phyloP scores from a whole-genome alignment of 129 eudicot species.

The Centrapalus pauciflorus region DNA sequence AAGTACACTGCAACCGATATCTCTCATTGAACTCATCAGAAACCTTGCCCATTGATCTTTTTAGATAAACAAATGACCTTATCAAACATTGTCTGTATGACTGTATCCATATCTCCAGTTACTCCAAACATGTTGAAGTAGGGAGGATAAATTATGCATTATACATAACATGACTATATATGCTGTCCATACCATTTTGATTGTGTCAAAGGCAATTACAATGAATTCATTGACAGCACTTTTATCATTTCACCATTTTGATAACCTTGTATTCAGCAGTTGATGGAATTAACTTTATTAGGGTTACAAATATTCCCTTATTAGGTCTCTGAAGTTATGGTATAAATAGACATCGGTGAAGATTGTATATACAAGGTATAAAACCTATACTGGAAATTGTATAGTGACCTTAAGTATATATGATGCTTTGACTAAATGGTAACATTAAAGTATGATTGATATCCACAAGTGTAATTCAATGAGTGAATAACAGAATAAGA shows the following conservation, averaged over 20 bases:
- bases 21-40: background rate
- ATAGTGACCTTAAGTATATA: background rate
- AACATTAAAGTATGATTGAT: background rate
- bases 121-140: conserved; percentile 12
- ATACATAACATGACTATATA: background rate
- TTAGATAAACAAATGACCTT: conserved; percentile 1
- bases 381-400: background rate
- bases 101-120: background rate
- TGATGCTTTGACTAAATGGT: background rate
- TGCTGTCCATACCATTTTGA: background rate
- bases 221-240: no score
- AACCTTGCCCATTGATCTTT: background rate
- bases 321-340: background rate
- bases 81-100: background rate
- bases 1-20: conserved; percentile 1
- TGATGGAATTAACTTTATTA: background rate
- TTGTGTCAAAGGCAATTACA: conserved; percentile 12
- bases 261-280: background rate
- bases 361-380: conserved; percentile 3
- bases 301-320: background rate
- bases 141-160: conserved; percentile 6
- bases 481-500: background rate
- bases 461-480: background rate
- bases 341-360: background rate
- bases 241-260: background rate